Percentiles rank a stretch among this genome's conserved stretches.
Conservation (phyloP, 2,329 filamentous ascomycete species). For the Penicillium sp. region DNA sequence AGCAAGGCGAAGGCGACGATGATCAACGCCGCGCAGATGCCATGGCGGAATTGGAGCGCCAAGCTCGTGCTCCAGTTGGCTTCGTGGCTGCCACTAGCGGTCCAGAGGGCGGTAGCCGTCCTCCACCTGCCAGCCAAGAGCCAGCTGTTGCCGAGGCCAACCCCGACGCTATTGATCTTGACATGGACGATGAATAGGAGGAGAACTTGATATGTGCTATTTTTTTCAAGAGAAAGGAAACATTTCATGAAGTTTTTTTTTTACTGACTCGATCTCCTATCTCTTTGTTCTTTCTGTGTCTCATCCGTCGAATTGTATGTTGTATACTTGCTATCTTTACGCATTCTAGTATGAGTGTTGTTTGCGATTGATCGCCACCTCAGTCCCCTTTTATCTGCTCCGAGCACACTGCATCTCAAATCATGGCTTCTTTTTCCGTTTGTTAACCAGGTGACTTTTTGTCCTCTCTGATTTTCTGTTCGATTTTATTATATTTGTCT, state of each 20-base stretch:
- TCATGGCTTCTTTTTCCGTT: slow-evolving; percentile 8
- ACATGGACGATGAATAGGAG: slow-evolving; percentile 41
- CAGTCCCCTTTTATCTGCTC: slow-evolving; percentile 7
- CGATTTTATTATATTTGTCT: background rate
- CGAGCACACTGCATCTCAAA: slow-evolving; percentile 11
- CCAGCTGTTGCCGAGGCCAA: slow-evolving; percentile 58
- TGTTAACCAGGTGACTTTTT: background rate
- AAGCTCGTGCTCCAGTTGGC: slow-evolving; percentile 82
- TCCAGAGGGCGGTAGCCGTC: slow-evolving; percentile 61
- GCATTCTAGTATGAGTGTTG: slow-evolving; percentile 15
- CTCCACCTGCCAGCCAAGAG: slow-evolving; percentile 36
- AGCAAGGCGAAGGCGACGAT: slow-evolving; percentile 40
- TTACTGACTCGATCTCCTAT: slow-evolving; percentile 8
- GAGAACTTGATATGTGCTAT: background rate
- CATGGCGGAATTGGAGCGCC: slow-evolving; percentile 84
- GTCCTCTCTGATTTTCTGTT: background rate
- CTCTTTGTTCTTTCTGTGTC: slow-evolving; percentile 10
- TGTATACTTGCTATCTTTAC: slow-evolving; percentile 10
- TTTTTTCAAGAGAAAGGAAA: background rate
- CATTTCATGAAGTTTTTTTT: background rate
- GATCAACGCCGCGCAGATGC: slow-evolving; percentile 65
- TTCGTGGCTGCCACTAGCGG: slow-evolving; percentile 86
- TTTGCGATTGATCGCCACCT: slow-evolving; percentile 9
- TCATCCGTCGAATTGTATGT: slow-evolving; percentile 11
- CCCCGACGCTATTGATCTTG: slow-evolving; percentile 83